Evolutionary conservation across 768 basidiomycete species (phyloP).

Genomic region (Trametes punicea): DNA sequence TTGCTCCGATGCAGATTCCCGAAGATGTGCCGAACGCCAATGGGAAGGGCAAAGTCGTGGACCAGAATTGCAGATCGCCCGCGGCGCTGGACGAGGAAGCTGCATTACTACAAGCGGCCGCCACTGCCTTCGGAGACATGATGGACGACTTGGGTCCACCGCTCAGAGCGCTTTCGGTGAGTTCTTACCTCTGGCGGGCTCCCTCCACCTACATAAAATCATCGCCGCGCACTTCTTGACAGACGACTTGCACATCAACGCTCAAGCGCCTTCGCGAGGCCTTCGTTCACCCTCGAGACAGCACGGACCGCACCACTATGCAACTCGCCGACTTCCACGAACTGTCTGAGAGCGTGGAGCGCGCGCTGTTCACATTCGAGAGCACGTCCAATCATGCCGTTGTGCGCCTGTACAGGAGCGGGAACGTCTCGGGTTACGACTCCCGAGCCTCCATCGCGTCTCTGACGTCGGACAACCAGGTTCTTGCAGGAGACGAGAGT

Average conservation of each 20-base stretch:
- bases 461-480: conserved; percentile 32
- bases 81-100: conserved; percentile 30
- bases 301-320: conserved; percentile 1
- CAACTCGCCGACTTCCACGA: conserved; percentile 51
- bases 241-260: conserved; percentile 61
- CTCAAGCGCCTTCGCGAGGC: conserved; percentile 63
- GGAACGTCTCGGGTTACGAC: conserved; percentile 30
- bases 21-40: not conserved
- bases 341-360: conserved; percentile 63
- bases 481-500: conserved; percentile 51
- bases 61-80: not conserved
- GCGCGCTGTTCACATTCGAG: conserved; percentile 70
- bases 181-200: conserved; percentile 24
- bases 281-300: conserved; percentile 47
- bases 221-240: not conserved
- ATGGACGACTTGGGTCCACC: conserved; percentile 80
- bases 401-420: conserved; percentile 62
- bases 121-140: conserved; percentile 72
- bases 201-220: not conserved
- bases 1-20: not conserved
- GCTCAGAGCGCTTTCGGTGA: conserved; percentile 66
- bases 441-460: conserved; percentile 25
- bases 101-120: conserved; percentile 57
- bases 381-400: conserved; percentile 83
- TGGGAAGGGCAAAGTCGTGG: conserved; percentile 23